Evolutionary conservation across 225 moss, liverwort and hornwort genomes (phyloP).

Genomic region (Anthoceros angustus): DNA sequence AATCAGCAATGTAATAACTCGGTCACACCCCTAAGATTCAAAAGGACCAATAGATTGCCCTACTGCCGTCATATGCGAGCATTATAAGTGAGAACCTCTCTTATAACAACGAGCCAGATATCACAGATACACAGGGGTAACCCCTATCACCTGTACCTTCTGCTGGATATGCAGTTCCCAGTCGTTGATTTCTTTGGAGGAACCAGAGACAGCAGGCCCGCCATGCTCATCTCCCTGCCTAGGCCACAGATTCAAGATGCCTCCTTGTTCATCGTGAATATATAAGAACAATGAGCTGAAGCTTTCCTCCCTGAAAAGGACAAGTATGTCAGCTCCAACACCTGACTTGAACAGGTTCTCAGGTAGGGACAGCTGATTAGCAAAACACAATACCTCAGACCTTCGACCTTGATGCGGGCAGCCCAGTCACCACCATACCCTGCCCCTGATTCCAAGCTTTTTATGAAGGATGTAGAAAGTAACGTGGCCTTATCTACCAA

Average conservation of each 20-base stretch:
- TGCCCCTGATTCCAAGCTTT: slow-evolving; percentile 46
- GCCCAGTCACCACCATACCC: slow-evolving; percentile 99
- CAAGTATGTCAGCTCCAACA: background rate
- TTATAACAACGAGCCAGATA: no score
- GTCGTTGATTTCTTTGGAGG: slow-evolving; percentile 45
- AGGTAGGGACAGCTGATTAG: background rate
- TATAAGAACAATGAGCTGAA: slow-evolving; percentile 74
- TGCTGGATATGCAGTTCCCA: slow-evolving; percentile 69
- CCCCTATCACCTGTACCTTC: slow-evolving; percentile 24
- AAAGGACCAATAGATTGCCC: background rate
- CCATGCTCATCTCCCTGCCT: slow-evolving; percentile 22
- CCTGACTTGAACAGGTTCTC: background rate
- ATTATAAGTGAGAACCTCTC: no score
- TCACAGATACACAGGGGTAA: background rate
- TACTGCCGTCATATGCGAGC: no score
- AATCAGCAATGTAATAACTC: background rate
- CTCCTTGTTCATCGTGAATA: slow-evolving; percentile 56
- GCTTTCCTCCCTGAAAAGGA: slow-evolving; percentile 8
- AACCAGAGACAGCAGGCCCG: slow-evolving; percentile 54
- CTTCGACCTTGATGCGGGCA: slow-evolving; percentile 50
- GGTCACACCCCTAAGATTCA: background rate
- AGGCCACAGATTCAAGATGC: slow-evolving; percentile 39
- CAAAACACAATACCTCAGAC: background rate
- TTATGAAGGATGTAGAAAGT: slow-evolving; percentile 67
- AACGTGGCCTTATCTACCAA: slow-evolving; percentile 52